Evolutionary conservation across 768 basidiomycete genomes (phyloP), one percentile per base, ranked within the genome.

Genomic region (Sutorius australiensis): DNA sequence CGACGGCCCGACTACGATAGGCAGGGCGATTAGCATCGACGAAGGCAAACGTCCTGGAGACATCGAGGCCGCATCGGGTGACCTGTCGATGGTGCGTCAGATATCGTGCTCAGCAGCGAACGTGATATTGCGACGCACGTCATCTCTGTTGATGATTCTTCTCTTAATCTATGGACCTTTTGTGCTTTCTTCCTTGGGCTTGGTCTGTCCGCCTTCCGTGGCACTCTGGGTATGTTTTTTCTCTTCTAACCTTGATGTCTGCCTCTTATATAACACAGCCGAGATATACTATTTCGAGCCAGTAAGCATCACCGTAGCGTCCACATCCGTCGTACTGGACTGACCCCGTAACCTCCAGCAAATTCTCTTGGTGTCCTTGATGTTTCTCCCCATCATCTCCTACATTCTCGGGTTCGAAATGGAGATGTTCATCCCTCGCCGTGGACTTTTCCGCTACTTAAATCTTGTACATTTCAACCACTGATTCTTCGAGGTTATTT

Each of bases 271-370:
- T 21, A 21, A 24, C 32, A 16, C 50, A 80, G 79, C 80, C 32
- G 75, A 83, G 57, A 82, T 83, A 27, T 82, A 81, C 62, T 83
- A 82, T 61, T 83, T 81, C 65, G 81, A 82, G 64, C 80, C 80
- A 4, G 80, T 78, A 59, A 51, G 51, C 11, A 11, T 13, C 9
- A 9, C 32, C 36, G 14, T 33, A 5, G 14, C 16, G 16, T 14
- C 11, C 13, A 17, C 14, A 21, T 21, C 13, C 3, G 66, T 30
- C 8, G 32, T 13, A 13, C 17, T 21, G 9, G 7, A 44, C 28
- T 55, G 13, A 57, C 38, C 13, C 48, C 54, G 14, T 31, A 11
- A 10, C 39, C 33, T 2, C 16, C 43, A 81, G 80, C 80, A 80
- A 80, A 79, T 77, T 0, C 67, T 81, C 27, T 27, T 62, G 12